These are phyloP conservation scores for Aspergillus aculeatus DNA, from an alignment of 2,329 filamentous ascomycete genomes.

Conservation along the genomic window DNA sequence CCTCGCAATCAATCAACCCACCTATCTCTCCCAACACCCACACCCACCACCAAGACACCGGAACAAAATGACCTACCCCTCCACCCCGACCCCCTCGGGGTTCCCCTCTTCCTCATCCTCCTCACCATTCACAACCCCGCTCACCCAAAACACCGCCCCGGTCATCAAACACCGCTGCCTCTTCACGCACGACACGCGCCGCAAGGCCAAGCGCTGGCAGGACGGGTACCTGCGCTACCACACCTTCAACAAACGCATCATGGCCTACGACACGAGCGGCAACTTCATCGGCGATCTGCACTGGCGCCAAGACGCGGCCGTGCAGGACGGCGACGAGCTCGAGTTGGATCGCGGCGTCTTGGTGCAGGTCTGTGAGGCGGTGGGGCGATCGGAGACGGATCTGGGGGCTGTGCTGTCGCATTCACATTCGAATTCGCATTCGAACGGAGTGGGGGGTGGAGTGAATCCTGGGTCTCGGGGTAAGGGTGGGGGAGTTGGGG, in stretches of 20 bases:
- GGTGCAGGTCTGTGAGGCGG: conserved; percentile 74
- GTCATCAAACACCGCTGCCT: conserved; percentile 83
- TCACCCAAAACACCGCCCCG: conserved; percentile 64
- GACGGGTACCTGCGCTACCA: conserved; percentile 87
- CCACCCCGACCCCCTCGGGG: too few species aligned
- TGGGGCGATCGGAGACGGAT: conserved; percentile 74
- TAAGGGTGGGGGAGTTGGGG: neutral
- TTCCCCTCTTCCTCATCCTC: too few species aligned
- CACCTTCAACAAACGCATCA: conserved; percentile 84
- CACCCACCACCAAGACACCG: too few species aligned
- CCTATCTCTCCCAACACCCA: too few species aligned
- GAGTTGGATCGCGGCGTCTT: conserved; percentile 73
- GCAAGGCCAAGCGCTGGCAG: conserved; percentile 91
- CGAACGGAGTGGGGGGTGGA: too few species aligned
- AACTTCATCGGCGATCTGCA: conserved; percentile 84
- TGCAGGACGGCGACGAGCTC: conserved; percentile 80
- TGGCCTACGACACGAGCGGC: conserved; percentile 81
- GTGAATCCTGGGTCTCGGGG: neutral
- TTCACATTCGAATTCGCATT: too few species aligned
- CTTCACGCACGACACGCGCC: conserved; percentile 78
- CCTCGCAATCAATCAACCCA: too few species aligned
- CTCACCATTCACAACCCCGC: conserved; percentile 26
- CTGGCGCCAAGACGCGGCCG: conserved; percentile 66
- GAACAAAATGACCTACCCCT: too few species aligned
- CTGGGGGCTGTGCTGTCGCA: conserved; percentile 48